phyloP scores from a whole-genome alignment of 495 filamentous ascomycete species.

The Friedmanniomyces simplex region DNA sequence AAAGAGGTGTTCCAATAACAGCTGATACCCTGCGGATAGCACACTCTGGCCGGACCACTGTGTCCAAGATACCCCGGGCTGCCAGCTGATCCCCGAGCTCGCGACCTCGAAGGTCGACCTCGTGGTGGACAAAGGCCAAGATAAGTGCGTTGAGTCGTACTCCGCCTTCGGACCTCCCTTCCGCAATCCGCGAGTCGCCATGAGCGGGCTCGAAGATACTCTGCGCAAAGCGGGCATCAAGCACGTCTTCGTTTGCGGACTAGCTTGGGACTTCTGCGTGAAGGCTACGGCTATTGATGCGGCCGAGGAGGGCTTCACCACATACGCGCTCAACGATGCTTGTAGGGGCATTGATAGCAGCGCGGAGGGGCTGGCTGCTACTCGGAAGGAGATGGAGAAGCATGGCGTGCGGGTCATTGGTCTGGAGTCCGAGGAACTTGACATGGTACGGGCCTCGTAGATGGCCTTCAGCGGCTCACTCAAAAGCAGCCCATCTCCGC shows the following conservation, averaged over 20 bases:
- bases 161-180: conserved; percentile 75
- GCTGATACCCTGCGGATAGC: neutral
- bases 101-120: conserved; percentile 47
- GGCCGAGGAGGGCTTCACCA: conserved; percentile 60
- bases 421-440: neutral
- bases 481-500: no score
- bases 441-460: neutral
- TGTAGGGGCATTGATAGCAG: conserved; percentile 53
- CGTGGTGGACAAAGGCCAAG: conserved; percentile 66
- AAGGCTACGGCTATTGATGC: conserved; percentile 70
- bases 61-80: conserved; percentile 61
- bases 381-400: conserved; percentile 7
- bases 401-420: conserved; percentile 3
- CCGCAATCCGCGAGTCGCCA: conserved; percentile 38
- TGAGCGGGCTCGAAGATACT: conserved; percentile 45
- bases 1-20: neutral
- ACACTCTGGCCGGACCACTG: conserved; percentile 87
- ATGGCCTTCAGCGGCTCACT: no score
- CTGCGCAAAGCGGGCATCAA: conserved; percentile 52
- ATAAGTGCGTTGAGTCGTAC: conserved; percentile 78
- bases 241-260: conserved; percentile 70
- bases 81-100: conserved; percentile 66
- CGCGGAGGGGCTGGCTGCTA: neutral
- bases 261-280: conserved; percentile 89
- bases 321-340: conserved; percentile 68